Evolutionary conservation across 2,329 filamentous ascomycete genomes (phyloP), one percentile per base, ranked within the genome.

Genomic region (Rhinocladiella similis): DNA sequence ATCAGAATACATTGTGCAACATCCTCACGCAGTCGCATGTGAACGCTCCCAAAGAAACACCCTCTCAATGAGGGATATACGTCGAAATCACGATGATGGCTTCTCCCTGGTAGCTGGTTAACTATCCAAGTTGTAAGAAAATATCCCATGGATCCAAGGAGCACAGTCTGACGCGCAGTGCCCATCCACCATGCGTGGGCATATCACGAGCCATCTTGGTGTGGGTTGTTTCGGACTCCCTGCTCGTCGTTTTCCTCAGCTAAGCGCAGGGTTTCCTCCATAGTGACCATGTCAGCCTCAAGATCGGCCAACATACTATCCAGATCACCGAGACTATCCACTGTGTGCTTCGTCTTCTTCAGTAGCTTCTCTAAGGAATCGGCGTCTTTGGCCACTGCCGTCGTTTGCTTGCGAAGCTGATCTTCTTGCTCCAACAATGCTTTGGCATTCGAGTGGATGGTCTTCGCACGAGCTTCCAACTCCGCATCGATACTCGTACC

Each of bases 391-490:
- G 73, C 71, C 53, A 85, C 67, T 16, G 73, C 73, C 10, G 70
- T 71, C n/a, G 80, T 83, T 59, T 77, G 70, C 62, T 75, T 77
- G 41, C 70, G 72, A 36, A 84, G 64, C 43, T 82, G 76, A 41
- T 72, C 74, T 65, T 86, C 81, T 65, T 87, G 84, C 62, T 77
- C 79, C 13, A 73, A 69, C 33, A 86, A 78, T 1, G 78, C 77
- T 5, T 72, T 67, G 13, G 77, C 73, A 66, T 86, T 86, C 42
- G 73, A 67, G 67, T 84, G 81, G n/a, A 86, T 75, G 55, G 78
- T 80, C 43, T 75, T 71, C 18, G 81, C 82, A 52, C 82, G 79
- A 47, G 75, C 74, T 59, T 79, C 79, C 48, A 85, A 75, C 46
- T 81, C 77, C 16, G 73, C 68, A 63, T 83, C 80, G 64, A 84